Evolutionary conservation across 106 monocot species (phyloP), one percentile per base, ranked within the genome.

Genomic region (Posidonia australis): DNA sequence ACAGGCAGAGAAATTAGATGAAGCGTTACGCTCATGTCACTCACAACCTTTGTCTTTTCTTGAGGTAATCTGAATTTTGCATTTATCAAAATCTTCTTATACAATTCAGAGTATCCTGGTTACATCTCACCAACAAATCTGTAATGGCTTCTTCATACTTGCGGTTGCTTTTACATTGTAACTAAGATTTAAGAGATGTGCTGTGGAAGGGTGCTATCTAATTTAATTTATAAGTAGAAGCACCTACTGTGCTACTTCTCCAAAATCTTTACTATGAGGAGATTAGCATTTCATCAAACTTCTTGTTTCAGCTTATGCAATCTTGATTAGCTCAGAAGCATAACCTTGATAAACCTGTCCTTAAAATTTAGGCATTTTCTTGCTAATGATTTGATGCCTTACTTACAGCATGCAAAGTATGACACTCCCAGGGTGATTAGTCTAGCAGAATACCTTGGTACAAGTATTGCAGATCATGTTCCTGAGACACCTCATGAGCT

Each of bases 361-460:
- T 36, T 36, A 53, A 53, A 54, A 1, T 54, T 53, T 0, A 10
- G 23, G 24, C 10, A 0, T 22, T 36, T 10, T 53, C 53, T 53
- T 12, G 23, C 23, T 13, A 54, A 22, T n/a, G 9, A 7, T 2
- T 54, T 54, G 23, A 10, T 53, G 53, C 42, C 7, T 62, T 41
- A 29, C 42, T 44, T 17, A 20, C 79, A 93, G 93, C 78, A 81
- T 65, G 81, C 47, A 63, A 58, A 76, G 23, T 72, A 69, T 67
- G 60, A 62, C 36, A 70, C 53, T 51, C 64, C 78, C 30, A 79
- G 87, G 51, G 42, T 87, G 57, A 82, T 84, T 51, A 90, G 94
- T 69, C 75, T 96, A 44, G 90, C 90, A 57, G 90, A 90, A 70
- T 90, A 83, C 77, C 84, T 90, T 45, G 90, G 90, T 5, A 75